Base-by-base conservation (phyloP, 352 stramenopile genomes). In the Phytophthora idaei region DNA sequence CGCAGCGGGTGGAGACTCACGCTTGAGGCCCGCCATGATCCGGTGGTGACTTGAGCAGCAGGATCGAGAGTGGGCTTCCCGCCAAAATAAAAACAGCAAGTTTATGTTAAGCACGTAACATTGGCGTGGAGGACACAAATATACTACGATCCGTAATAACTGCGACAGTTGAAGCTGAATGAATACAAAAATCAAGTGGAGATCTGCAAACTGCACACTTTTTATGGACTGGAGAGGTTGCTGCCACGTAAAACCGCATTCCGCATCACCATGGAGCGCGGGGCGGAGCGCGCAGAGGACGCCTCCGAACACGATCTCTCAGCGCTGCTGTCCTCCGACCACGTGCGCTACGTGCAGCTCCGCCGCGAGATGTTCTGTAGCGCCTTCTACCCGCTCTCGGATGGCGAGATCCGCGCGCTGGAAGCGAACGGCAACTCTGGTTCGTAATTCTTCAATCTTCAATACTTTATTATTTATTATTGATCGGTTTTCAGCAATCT, bases 361-460 rank as follows among this genome's bases (percentile, higher is more conserved):
- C 44, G 62, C 21, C 60, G 63, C 21, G 32, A 57, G 0, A 6
- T 67, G 0, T 77, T 71, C 54, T 32, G n/a, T 0, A 29, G 46
- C 15, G 25, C 41, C 31, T 85, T 75, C 45, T 76, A 76, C 54
- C 62, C 80, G 49, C 70, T 95, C n/a, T 79, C 83, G 1, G 25
- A 41, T 1, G 29, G 45, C 7, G 85, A 95, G 50, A 73, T 92
- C 32, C 61, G 70, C 39, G 64, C 71, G 31, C 73, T 95, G 31
- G 63, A 89, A 68, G 66, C 64, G 28, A 74, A 88, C 10, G 87
- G 83, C 53, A 93, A 93, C 76, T 74, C 73, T 0, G 86, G 83
- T 93, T 42, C 10, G 36, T 39, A 39, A 34, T 34, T 34, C 29
- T 21, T 21, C 21, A 21, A 21, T 21, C 21, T 21, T 21, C 21